These are phyloP conservation scores for Phytophthora foliorum DNA, from an alignment of 352 stramenopile genomes.

Conservation along the genomic window DNA sequence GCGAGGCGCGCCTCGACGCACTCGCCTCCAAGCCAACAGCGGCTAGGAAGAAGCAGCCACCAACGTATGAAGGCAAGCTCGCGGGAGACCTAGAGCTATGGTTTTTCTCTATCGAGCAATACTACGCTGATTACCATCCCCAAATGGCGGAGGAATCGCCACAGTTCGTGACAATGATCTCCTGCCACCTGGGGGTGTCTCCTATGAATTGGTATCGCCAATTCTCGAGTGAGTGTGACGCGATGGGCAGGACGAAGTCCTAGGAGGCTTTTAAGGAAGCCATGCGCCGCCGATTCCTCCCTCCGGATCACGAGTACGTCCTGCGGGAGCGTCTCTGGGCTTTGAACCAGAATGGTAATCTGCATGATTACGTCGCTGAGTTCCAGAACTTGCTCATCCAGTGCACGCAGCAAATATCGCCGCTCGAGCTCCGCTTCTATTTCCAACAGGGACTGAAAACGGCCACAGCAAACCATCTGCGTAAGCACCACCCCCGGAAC, in stretches of 20 bases:
- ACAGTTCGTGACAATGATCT: conserved; percentile 10
- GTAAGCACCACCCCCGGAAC: not conserved
- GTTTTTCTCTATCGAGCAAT: conserved; percentile 7
- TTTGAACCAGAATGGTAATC: not conserved
- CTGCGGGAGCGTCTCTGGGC: not conserved
- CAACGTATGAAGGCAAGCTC: not conserved
- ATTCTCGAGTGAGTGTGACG: conserved; percentile 7
- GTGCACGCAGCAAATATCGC: conserved; percentile 10
- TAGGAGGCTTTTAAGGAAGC: not conserved
- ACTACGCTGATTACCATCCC: conserved; percentile 13
- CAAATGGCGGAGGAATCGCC: conserved; percentile 8
- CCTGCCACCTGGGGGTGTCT: not conserved
- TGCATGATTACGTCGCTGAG: conserved; percentile 14
- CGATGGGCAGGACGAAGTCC: not conserved
- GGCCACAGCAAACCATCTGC: not conserved
- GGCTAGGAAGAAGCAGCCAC: not conserved
- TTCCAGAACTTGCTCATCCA: conserved; percentile 10
- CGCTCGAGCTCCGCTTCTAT: conserved; percentile 10
- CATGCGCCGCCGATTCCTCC: not conserved
- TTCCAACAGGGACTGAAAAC: conserved; percentile 13
- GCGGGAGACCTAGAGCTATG: conserved; percentile 1
- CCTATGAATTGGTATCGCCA: conserved; percentile 9
- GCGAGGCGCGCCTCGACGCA: not conserved
- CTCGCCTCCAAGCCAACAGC: conserved; percentile 1
- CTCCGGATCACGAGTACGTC: not conserved